phyloP scores from a whole-genome alignment of 345 rosid species.

The Corymbia maculata region DNA sequence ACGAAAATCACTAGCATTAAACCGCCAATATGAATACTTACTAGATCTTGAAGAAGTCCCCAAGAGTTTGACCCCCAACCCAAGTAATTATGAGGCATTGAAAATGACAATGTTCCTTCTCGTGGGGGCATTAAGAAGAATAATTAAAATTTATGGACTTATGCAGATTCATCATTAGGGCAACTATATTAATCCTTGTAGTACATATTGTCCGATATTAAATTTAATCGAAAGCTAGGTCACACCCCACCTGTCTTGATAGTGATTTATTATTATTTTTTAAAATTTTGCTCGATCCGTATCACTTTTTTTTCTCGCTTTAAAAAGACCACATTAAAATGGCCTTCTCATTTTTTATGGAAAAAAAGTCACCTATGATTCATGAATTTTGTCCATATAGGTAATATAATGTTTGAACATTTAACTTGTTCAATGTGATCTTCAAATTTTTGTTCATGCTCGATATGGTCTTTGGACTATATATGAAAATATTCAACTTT shows the following conservation, averaged over 20 bases:
- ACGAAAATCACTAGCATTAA: background rate
- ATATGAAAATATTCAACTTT: background rate
- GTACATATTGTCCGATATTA: background rate
- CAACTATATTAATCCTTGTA: background rate
- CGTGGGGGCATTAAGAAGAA: background rate
- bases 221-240: background rate
- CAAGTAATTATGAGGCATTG: background rate
- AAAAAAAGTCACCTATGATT: background rate
- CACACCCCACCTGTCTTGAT: background rate
- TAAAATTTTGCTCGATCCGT: background rate
- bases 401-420: accelerated
- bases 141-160: background rate
- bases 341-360: background rate
- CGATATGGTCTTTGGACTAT: accelerated
- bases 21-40: background rate
- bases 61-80: background rate
- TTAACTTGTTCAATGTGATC: too few species aligned
- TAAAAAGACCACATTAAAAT: background rate
- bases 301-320: background rate
- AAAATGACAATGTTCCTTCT: background rate
- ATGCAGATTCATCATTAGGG: background rate
- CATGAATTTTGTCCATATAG: accelerated
- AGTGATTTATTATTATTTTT: background rate
- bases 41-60: background rate
- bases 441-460: accelerated